phyloP scores from a whole-genome alignment of 805 yeast genomes.

The Myxozyma lipomycoides region DNA sequence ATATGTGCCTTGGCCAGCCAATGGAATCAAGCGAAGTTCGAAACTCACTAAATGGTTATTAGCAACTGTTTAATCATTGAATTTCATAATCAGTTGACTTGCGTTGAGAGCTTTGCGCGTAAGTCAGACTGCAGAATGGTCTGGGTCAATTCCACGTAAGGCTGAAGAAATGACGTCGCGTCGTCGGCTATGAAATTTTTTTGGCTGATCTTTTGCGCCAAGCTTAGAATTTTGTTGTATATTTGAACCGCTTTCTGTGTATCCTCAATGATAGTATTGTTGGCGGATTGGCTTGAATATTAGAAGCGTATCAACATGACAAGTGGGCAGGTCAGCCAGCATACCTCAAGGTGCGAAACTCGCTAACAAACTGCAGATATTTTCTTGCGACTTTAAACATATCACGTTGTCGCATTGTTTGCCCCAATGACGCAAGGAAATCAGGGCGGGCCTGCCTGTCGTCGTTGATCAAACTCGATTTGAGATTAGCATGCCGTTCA shows the following conservation, averaged over 20 bases:
- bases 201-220: slow-evolving; percentile 1
- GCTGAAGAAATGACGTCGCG: slow-evolving; percentile 15
- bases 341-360: slow-evolving; percentile 11
- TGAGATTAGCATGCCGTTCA: too few relatives aligned
- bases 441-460: slow-evolving; percentile 5
- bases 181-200: slow-evolving; percentile 16
- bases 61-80: neutral
- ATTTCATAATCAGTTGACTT: neutral
- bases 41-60: slow-evolving; percentile 6
- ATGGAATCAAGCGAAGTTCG: slow-evolving; percentile 13
- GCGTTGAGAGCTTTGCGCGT: slow-evolving; percentile 9
- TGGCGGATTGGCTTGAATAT: slow-evolving; percentile 2
- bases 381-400: slow-evolving; percentile 11
- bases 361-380: slow-evolving; percentile 6
- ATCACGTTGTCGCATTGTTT: slow-evolving; percentile 7
- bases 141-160: slow-evolving; percentile 2
- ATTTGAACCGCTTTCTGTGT: slow-evolving; percentile 5
- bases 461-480: too few relatives aligned
- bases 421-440: slow-evolving; percentile 11
- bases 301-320: neutral
- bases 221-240: slow-evolving; percentile 1
- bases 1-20: slow-evolving; percentile 21
- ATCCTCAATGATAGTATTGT: slow-evolving; percentile 1
- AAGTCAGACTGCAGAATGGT: slow-evolving; percentile 11
- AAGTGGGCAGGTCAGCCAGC: neutral